Evolutionary conservation across 2,329 filamentous ascomycete species (phyloP), one percentile per base, ranked within the genome.

Genomic region (Sporothrix sp.): DNA sequence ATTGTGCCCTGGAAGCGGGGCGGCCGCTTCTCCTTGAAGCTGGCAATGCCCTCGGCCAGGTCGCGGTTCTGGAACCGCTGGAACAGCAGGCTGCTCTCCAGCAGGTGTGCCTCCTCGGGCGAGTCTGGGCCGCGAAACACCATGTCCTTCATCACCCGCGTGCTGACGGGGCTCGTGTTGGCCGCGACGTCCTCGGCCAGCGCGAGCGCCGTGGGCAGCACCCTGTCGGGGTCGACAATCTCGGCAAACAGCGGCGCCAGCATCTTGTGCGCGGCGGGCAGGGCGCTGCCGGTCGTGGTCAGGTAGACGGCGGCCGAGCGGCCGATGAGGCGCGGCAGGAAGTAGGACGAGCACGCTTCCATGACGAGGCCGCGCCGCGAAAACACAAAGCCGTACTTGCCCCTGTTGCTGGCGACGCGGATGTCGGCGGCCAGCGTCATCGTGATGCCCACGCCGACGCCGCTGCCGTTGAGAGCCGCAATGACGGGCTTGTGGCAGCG

Each of bases 341-440:
- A 89, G 65, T 76, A 89, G 8, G 78, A 82, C 46, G 75, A 80
- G 60, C 78, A 82, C 0, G 82, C 84, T 65, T 90, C 85, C 76
- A 85, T 82, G 53, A 79, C 72, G 59, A 89, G 72, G 1, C 84
- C 85, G 38, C 84, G 73, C 23, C 83, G 75, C 21, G 76, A 73
- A 63, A 89, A 90, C 16, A 87, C 83, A 61, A 88, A 86, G 48
- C 84, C 85, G 55, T 88, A 76, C 61, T 84, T 84, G 2, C 83
- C 81, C 10, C 68, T 65, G 36, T 67, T 62, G 56, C 76, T 78
- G 36, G 70, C 78, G 55, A 83, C 59, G 46, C 74, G 68, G 48
- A 78, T 69, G 44, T 69, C 71, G 48, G 73, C 74, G 2, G 78
- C 71, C 4, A 82, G 68, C 27, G 77, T 78, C 73, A 81, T 78